These are phyloP conservation scores for Lolium multiflorum DNA, from an alignment of 176 grass and related monocot species.

Conservation along the genomic window DNA sequence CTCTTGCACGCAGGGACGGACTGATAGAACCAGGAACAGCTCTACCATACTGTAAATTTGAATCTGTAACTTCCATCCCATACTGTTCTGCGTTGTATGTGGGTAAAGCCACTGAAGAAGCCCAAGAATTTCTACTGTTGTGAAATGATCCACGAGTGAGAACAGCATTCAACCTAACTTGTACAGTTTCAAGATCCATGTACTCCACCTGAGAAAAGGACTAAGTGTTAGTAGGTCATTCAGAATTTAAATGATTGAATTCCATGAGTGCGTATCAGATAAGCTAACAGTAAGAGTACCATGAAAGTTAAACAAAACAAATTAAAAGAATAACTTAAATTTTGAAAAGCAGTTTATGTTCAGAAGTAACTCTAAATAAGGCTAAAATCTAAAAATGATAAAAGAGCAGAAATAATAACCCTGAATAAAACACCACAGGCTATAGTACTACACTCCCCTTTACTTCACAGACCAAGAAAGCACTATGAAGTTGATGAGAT, in stretches of 20 bases:
- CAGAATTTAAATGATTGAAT: constrained; percentile 7
- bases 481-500: not conserved
- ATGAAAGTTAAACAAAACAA: constrained; percentile 10
- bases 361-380: not conserved
- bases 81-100: constrained; percentile 18
- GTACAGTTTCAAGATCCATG: constrained; percentile 46
- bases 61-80: constrained; percentile 35
- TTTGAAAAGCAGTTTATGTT: not conserved
- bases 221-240: constrained; percentile 37
- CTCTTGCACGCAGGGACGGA: constrained; percentile 27
- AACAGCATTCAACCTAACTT: constrained; percentile 36
- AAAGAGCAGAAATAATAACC: not conserved
- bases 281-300: not conserved
- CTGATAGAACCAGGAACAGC: constrained; percentile 37
- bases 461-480: not conserved
- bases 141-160: constrained; percentile 25
- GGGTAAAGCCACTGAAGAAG: constrained; percentile 31
- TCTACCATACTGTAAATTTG: constrained; percentile 29
- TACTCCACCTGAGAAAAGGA: constrained; percentile 42
- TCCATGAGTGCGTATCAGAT: not conserved
- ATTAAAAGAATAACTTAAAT: constrained; percentile 18
- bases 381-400: not conserved
- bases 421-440: not conserved
- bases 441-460: not conserved
- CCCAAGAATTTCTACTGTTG: not conserved